Evolutionary conservation across 2,329 filamentous ascomycete species (phyloP), one percentile per base, ranked within the genome.

Genomic region (Emydomyces testavorans): DNA sequence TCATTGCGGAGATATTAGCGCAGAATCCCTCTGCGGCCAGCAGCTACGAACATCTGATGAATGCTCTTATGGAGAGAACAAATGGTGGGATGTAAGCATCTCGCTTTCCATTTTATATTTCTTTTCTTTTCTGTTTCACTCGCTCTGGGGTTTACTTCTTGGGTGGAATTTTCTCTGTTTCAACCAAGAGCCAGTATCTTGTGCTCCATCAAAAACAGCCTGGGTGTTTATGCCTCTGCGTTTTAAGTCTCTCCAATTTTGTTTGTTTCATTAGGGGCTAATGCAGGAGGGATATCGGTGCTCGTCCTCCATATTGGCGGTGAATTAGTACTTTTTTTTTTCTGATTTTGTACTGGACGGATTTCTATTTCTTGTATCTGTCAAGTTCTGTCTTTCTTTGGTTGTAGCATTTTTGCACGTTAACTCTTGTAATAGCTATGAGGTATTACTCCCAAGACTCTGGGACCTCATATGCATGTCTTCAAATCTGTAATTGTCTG

Each of bases 1-100:
- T 92, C 23, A 77, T 95, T 52, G 74, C 76, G 44, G 73, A 76
- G 32, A 80, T 90, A 11, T 72, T 87, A 20, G 74, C 80, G 42
- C 71, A 74, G 8, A 80, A 87, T 47, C 78, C 79, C 0, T 74
- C 73, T 18, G 78, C 85, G 0, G 72, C 78, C 18, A 74, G 79
- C 1, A 79, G 88, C 57, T 67, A 71, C 46, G 57, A 61, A 5
- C 53, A 66, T 23, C 55, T 73, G 49, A 70, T 66, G 58, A 57
- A 61, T 18, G 68, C 69, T 51, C 54, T 73, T 32, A 58, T 63
- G 26, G 56, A 65, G 48, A 60, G 57, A 26, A 63, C 59, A 13
- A 65, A 65, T 47, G 58, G 62, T 10, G 57, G 61, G 4, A 24
- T 18, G 20, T 47, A 35, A 47, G 24, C 34, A 43, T 13, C 28